phyloP scores from a whole-genome alignment of 2,329 filamentous ascomycete genomes.

The Mycogone perniciosa region DNA sequence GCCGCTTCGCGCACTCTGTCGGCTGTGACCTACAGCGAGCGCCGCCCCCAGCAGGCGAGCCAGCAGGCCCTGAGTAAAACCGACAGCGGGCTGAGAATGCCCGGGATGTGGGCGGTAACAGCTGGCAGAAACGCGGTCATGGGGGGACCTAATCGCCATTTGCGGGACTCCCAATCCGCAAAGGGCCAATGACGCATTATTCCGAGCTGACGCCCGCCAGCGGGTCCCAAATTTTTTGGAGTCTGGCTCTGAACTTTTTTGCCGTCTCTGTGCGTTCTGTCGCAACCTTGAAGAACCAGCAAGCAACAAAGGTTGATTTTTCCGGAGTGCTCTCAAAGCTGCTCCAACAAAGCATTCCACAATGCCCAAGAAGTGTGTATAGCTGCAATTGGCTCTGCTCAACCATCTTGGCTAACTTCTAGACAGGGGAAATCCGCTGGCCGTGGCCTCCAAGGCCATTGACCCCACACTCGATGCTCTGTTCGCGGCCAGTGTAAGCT shows the following conservation, averaged over 20 bases:
- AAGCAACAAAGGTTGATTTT: neutral
- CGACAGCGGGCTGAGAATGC: conserved; percentile 25
- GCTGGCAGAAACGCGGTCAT: conserved; percentile 25
- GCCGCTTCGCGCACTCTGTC: conserved; percentile 12
- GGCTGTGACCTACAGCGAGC: conserved; percentile 10
- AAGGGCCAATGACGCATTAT: conserved; percentile 27
- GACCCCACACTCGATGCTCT: conserved; percentile 65
- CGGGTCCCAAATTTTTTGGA: conserved; percentile 13
- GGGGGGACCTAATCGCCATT: conserved; percentile 17
- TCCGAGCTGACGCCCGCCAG: conserved; percentile 19
- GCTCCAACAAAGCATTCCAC: neutral
- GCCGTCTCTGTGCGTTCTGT: conserved; percentile 8
- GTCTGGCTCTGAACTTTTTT: conserved; percentile 10
- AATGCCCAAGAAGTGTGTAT: conserved; percentile 21
- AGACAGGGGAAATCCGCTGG: conserved; percentile 33
- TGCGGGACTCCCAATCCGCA: conserved; percentile 10
- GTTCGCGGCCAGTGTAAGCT: conserved; percentile 66
- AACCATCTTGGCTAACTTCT: conserved; percentile 13
- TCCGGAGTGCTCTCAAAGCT: neutral
- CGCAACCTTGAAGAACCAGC: conserved; percentile 8
- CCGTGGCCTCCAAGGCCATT: conserved; percentile 47
- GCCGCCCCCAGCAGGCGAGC: conserved; percentile 5
- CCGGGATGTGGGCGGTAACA: conserved; percentile 23
- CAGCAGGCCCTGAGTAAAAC: conserved; percentile 4
- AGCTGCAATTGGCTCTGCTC: conserved; percentile 1